A percentile compares a stretch with the other conserved stretches of the same genome.
phyloP scores from a whole-genome alignment of 345 rosid species.

The Lenwebbia sp. region DNA sequence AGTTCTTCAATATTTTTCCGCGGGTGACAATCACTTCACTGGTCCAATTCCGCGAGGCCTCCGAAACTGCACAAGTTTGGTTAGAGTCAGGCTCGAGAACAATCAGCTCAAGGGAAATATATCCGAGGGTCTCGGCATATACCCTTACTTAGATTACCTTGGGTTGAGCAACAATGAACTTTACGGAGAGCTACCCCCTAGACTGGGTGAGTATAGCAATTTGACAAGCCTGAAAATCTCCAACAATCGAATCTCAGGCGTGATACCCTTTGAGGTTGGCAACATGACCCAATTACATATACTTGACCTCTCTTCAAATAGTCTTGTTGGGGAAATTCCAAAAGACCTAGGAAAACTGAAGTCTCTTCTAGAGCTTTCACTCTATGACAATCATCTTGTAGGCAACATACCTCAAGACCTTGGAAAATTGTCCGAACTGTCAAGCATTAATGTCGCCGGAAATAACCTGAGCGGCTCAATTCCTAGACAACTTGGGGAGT shows the following conservation, averaged over 20 bases:
- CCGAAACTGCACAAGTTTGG: constrained; percentile 3
- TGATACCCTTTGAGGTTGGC: neutral
- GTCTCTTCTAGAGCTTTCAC: neutral
- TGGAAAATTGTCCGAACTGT: neutral
- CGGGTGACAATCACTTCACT: neutral
- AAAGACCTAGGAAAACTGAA: constrained; percentile 6
- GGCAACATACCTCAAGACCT: constrained; percentile 12
- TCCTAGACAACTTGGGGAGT: constrained; percentile 1
- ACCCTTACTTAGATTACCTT: constrained; percentile 1
- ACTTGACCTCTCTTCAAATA: constrained; percentile 1
- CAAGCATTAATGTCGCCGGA: constrained; percentile 1
- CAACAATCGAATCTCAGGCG: neutral
- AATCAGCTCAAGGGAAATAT: neutral
- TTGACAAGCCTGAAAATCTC: neutral
- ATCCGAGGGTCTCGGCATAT: neutral
- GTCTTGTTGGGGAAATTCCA: neutral
- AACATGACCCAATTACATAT: neutral
- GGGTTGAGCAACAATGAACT: constrained; percentile 1
- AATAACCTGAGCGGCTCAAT: constrained; percentile 9
- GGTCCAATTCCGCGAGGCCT: constrained; percentile 7
- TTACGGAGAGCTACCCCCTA: neutral
- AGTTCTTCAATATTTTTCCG: neutral
- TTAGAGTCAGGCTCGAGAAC: neutral
- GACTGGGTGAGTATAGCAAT: neutral
- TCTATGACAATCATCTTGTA: constrained; percentile 11